A percentile compares a stretch with the other conserved stretches of the same genome.
These are phyloP conservation scores for Forsythia viridissima DNA, from an alignment of 257 asterid species.

Conservation along the genomic window DNA sequence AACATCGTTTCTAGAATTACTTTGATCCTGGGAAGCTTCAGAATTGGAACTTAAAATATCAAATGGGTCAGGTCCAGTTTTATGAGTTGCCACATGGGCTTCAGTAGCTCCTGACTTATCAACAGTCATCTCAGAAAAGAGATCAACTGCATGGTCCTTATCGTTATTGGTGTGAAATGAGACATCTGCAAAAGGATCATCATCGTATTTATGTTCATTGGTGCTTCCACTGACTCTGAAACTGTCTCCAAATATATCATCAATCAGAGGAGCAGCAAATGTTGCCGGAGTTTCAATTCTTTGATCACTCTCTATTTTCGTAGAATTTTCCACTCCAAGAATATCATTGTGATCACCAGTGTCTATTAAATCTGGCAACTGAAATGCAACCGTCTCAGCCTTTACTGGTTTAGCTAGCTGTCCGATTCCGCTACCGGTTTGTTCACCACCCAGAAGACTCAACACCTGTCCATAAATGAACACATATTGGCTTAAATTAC, in stretches of 20 bases:
- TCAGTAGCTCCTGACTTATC: constrained; percentile 46
- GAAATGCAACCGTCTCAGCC: constrained; percentile 47
- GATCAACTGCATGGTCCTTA: constrained; percentile 53
- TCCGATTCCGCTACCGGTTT: constrained; percentile 42
- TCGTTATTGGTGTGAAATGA: constrained; percentile 61
- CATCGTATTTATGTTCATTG: constrained; percentile 49
- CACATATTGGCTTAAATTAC: constrained; percentile 11
- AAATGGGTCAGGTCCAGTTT: constrained; percentile 54
- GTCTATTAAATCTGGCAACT: constrained; percentile 85
- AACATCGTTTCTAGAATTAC: constrained; percentile 42
- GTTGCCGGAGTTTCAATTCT: constrained; percentile 34
- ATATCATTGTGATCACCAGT: constrained; percentile 64
- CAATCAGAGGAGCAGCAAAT: constrained; percentile 59
- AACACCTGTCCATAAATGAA: constrained; percentile 54
- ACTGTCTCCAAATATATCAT: constrained; percentile 72
- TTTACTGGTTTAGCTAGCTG: constrained; percentile 39
- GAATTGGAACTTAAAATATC: constrained; percentile 61
- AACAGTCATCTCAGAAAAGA: constrained; percentile 63
- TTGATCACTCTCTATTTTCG: constrained; percentile 37
- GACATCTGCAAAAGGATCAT: constrained; percentile 97
- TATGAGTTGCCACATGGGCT: constrained; percentile 33
- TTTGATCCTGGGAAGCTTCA: constrained; percentile 41
- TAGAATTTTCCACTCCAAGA: constrained; percentile 47
- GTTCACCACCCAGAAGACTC: constrained; percentile 65
- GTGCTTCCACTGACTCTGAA: constrained; percentile 37